These are phyloP conservation scores for Albophoma yamanashiensis DNA, from an alignment of 2,329 filamentous ascomycete genomes.

Conservation along the genomic window DNA sequence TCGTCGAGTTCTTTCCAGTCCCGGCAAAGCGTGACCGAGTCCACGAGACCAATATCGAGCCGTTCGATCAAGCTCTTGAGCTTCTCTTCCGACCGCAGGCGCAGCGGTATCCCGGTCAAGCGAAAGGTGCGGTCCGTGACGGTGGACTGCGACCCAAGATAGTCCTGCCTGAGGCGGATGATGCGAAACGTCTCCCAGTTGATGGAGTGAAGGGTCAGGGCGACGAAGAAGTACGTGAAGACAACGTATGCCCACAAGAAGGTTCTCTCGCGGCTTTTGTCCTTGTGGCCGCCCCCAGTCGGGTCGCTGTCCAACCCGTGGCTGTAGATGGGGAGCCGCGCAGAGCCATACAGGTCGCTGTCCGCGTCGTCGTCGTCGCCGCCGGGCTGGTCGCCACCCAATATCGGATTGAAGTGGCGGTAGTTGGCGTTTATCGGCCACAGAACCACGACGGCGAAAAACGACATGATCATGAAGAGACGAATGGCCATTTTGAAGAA, in stretches of 20 bases:
- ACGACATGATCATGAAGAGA: slow-evolving; percentile 66
- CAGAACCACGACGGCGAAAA: slow-evolving; percentile 73
- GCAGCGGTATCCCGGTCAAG: slow-evolving; percentile 73
- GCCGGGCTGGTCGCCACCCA: background rate
- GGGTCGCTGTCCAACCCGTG: slow-evolving; percentile 3
- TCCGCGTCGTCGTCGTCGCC: background rate
- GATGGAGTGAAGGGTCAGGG: slow-evolving; percentile 71
- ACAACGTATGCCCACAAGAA: slow-evolving; percentile 89
- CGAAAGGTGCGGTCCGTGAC: slow-evolving; percentile 91
- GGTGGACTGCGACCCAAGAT: slow-evolving; percentile 88
- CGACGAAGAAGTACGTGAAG: slow-evolving; percentile 92
- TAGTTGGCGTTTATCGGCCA: slow-evolving; percentile 75
- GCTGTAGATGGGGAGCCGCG: background rate
- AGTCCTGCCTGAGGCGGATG: slow-evolving; percentile 78
- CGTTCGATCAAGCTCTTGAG: slow-evolving; percentile 83
- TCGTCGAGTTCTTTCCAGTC: slow-evolving; percentile 77
- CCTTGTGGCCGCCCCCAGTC: slow-evolving; percentile 21
- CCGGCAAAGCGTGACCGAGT: slow-evolving; percentile 75
- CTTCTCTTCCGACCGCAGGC: slow-evolving; percentile 69
- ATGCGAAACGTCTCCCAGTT: slow-evolving; percentile 75
- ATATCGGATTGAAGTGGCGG: slow-evolving; percentile 5
- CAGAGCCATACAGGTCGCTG: background rate
- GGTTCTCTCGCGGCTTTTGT: slow-evolving; percentile 19
- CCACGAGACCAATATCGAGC: slow-evolving; percentile 80
- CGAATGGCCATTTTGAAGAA: slow-evolving; percentile 96